A percentile compares a stretch with the other conserved stretches of the same genome.
Conservation (phyloP, 2,329 filamentous ascomycete species). For the Cladosporium sp. region DNA sequence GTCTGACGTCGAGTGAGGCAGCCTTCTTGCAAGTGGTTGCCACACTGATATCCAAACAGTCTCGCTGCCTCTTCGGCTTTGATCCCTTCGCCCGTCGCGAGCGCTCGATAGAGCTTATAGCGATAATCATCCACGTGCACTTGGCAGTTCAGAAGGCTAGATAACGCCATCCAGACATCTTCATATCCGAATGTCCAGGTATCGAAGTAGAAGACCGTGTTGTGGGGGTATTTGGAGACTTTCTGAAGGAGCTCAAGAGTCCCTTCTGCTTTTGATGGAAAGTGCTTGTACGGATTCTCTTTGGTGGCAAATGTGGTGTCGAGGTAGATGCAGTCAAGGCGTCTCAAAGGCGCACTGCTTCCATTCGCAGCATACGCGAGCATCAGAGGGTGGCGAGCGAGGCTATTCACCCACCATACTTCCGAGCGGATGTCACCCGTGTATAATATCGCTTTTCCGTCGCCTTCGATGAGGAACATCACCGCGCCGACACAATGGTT, state of each 20-base stretch:
- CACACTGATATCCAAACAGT: constrained; percentile 69
- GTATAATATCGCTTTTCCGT: constrained; percentile 71
- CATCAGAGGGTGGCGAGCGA: constrained; percentile 67
- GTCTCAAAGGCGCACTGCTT: constrained; percentile 49
- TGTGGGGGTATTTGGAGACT: constrained; percentile 61
- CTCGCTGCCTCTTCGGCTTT: constrained; percentile 50
- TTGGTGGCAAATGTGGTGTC: constrained; percentile 74
- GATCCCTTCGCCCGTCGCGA: constrained; percentile 36
- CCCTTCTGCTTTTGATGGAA: constrained; percentile 68
- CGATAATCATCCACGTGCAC: constrained; percentile 85
- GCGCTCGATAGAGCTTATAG: constrained; percentile 64
- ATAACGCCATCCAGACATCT: constrained; percentile 81
- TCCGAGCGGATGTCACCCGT: constrained; percentile 87
- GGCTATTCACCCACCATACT: constrained; percentile 74
- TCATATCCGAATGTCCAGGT: constrained; percentile 94
- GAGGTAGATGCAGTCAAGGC: constrained; percentile 77
- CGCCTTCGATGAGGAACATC: constrained; percentile 84
- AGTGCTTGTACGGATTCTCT: constrained; percentile 45
- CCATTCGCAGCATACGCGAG: constrained; percentile 57
- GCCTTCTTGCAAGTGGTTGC: constrained; percentile 65
- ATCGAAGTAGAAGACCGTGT: constrained; percentile 78
- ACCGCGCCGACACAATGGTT: constrained; percentile 89
- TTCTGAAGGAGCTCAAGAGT: constrained; percentile 68
- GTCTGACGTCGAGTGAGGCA: constrained; percentile 64
- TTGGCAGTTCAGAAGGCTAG: constrained; percentile 63